Base-by-base conservation (phyloP, 108 stramenopile species). In the Cyclotella kingstonii region DNA sequence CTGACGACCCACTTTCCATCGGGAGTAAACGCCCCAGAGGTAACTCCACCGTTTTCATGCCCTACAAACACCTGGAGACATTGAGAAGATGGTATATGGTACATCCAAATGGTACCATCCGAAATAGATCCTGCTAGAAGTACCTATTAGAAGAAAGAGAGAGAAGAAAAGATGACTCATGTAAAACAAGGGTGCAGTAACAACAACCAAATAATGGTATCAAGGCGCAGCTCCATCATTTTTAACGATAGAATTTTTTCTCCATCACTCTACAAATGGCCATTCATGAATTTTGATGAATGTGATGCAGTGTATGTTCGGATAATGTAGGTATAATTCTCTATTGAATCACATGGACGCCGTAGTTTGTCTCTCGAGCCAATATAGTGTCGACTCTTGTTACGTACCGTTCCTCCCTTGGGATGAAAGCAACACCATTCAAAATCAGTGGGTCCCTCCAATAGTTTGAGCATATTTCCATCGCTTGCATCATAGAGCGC, bases 101-200 rank as follows among this genome's bases (percentile, higher is more conserved):
- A 98, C 94, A 98, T 93, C 98, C 98, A 98, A 19, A 91, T 78
- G 6, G 96, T 98, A 10, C 91, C 91, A 64, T 98, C 98, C 42
- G 82, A 77, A 0, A 71, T 68, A 23, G 92, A 89, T 52, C 98
- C 98, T 6, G 88, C 91, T 53, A 97, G 67, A 38, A 98, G 40
- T 10, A 96, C 80, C 31, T 79, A 7, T 19, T 33, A 11, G 41
- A 3, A 27, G 3, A 3, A 9, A 52, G 45, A 28, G 7, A 29
- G 9, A 43, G 18, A 15, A 26, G 23, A 21, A 25, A 9, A 21
- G 23, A 41, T 5, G 38, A 7, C 11, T 4, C 11, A 7, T 9
- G 35, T 10, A 8, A 14, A 15, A 39, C 5, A 39, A 41, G 38
- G 22, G 17, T 44, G 33, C 15, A 44, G 23, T 44, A 44, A 12